Base-by-base conservation (phyloP, 768 basidiomycete species). In the Sarcomyxa edulis region DNA sequence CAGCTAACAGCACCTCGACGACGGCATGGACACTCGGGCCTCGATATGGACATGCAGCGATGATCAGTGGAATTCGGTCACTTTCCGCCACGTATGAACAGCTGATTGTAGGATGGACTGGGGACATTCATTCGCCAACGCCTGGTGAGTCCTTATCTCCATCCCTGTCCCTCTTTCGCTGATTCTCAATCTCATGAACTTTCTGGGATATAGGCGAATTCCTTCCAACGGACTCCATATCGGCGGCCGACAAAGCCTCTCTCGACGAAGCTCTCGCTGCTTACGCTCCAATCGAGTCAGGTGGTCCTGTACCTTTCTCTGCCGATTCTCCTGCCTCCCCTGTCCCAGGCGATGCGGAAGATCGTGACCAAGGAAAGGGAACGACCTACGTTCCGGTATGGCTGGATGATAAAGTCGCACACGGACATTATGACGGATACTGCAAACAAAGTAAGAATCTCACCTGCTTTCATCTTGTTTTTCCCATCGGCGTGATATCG, bases 341-440 rank as follows among this genome's bases (percentile, higher is more conserved):
- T 11, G 31, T 31, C 12, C 38, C 38, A 16, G 38, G 21, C 24
- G 38, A 31, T 19, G 38, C 31, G n/a, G 29, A 28, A 11, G 77
- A 77, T 45, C 58, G 61, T 2, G 68, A 77, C 41, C 69, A 74
- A 43, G 69, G 69, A 40, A 66, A 76, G 46, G 78, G 72, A 52
- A 79, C 85, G 33, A 72, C 65, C 10, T 96, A 90, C 49, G 76
- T 88, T 6, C 93, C 95, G 4, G 88, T 99, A 9, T 96, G 89
- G 88, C 68, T 94, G 24, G 83, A 88, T 50, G 87, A 91, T 50
- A 77, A 84, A 56, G 77, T 92, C 26, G 92, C 90, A 15, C 88
- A 92, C 51, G 90, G 84, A 0, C 93, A 96, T 58, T 96, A 97
- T 56, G 93, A 98, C 49, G 94, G 93, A 1, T 97, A 96, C 59